A percentile compares a stretch with the other conserved stretches of the same genome.
Conservation (phyloP, 2,329 filamentous ascomycete species). For the Metarhizium humberi region DNA sequence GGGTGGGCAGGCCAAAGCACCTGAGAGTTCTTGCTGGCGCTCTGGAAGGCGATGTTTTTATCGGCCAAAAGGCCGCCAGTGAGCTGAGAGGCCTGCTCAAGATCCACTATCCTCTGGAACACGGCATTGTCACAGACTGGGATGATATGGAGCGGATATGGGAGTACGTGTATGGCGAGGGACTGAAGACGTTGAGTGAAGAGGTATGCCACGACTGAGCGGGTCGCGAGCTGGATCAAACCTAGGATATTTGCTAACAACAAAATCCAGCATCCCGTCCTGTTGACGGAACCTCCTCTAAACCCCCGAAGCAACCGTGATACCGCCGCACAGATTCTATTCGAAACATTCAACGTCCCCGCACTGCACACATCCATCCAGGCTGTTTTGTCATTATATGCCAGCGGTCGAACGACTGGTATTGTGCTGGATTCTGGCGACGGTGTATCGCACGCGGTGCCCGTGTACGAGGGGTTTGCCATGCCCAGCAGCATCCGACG, state of each 20-base stretch:
- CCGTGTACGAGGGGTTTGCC: conserved; percentile 95
- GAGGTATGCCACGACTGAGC: conserved; percentile 48
- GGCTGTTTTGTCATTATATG: conserved; percentile 91
- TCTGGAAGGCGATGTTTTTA: conserved; percentile 93
- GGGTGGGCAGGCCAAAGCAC: conserved; percentile 93
- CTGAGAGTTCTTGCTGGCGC: conserved; percentile 90
- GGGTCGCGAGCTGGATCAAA: not conserved
- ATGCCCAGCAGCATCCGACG: conserved; percentile 91
- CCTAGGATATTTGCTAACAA: conserved; percentile 9
- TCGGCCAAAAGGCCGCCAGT: conserved; percentile 78
- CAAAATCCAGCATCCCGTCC: conserved; percentile 67
- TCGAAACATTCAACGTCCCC: conserved; percentile 97
- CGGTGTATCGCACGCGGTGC: conserved; percentile 93
- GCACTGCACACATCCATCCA: conserved; percentile 96
- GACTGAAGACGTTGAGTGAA: conserved; percentile 92
- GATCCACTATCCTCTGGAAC: conserved; percentile 91
- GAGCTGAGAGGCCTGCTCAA: conserved; percentile 89
- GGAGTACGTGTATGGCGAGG: conserved; percentile 95
- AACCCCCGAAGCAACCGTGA: conserved; percentile 95
- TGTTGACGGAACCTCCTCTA: conserved; percentile 89
- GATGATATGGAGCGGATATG: conserved; percentile 99
- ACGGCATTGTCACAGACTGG: conserved; percentile 98
- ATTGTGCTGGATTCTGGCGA: conserved; percentile 94
- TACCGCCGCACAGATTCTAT: conserved; percentile 91
- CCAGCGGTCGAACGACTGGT: conserved; percentile 89